phyloP scores from a whole-genome alignment of 2,329 filamentous ascomycete species.

The Diaporthe batatas region DNA sequence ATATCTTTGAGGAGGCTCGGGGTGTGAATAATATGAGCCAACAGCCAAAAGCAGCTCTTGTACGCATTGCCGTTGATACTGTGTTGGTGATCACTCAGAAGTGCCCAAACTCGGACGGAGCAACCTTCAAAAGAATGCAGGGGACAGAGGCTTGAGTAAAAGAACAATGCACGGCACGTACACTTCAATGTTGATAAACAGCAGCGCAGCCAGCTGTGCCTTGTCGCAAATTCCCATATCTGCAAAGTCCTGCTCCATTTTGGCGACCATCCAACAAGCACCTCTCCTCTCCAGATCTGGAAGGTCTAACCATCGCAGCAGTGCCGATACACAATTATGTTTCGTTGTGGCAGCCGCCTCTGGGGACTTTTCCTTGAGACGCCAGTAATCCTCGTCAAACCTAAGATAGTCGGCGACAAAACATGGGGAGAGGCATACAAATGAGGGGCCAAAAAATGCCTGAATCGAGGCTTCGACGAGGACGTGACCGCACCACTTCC shows the following conservation, averaged over 20 bases:
- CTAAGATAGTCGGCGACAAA: background rate
- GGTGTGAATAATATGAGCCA: background rate
- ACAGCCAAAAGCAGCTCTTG: background rate
- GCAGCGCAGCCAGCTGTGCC: background rate
- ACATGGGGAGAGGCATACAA: background rate
- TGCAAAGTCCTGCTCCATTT: background rate
- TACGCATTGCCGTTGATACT: conserved; percentile 5
- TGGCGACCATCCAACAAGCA: conserved; percentile 11
- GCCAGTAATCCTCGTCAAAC: conserved; percentile 5
- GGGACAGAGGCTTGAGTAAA: background rate
- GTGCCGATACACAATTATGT: background rate
- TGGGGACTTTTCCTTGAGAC: conserved; percentile 4
- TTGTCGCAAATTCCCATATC: background rate
- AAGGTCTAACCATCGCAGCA: background rate
- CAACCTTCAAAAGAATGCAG: background rate
- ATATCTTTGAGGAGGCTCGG: background rate
- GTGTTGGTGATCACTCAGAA: background rate
- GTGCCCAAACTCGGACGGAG: no score
- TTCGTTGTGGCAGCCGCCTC: background rate
- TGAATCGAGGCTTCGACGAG: conserved; percentile 1
- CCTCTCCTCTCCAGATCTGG: background rate
- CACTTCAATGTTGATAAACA: conserved; percentile 14
- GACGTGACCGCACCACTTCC: conserved; percentile 4
- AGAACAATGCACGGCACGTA: background rate
- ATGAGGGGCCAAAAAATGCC: background rate